Evolutionary conservation across 495 filamentous ascomycete genomes (phyloP).

Genomic region (Articulospora tetracladia): DNA sequence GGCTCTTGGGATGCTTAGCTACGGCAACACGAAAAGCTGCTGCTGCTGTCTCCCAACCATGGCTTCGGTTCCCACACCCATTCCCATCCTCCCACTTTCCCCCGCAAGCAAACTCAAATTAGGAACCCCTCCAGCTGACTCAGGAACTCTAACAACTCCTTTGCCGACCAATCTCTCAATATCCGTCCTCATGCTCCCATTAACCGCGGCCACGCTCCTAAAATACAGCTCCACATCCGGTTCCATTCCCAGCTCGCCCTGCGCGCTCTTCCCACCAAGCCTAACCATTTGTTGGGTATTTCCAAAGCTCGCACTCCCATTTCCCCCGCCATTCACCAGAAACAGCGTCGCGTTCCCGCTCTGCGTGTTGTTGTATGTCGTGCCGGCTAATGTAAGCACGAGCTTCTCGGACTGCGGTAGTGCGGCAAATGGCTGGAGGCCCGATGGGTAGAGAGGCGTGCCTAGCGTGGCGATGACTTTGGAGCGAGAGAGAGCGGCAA

Average conservation of each 20-base stretch:
- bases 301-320: constrained; percentile 8
- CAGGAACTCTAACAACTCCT: neutral
- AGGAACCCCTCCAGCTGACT: neutral
- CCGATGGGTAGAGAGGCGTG: constrained; percentile 54
- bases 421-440: constrained; percentile 44
- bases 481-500: constrained; percentile 54
- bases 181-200: neutral
- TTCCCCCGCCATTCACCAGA: constrained; percentile 30
- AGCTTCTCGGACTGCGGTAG: constrained; percentile 21
- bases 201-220: constrained; percentile 20
- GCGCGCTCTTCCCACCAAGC: constrained; percentile 7
- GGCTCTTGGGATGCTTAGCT: no score
- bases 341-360: constrained; percentile 42
- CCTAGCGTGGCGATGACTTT: constrained; percentile 49
- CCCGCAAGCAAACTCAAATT: no score
- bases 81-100: no score
- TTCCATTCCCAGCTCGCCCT: constrained; percentile 11
- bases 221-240: constrained; percentile 39
- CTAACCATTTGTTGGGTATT: neutral
- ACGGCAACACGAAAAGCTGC: no score
- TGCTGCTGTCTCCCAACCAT: no score
- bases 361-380: constrained; percentile 43
- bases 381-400: constrained; percentile 31
- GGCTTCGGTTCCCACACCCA: no score
- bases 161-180: neutral